Conservation (phyloP, 306 rosid species). For the Dalbergia oliveri region DNA sequence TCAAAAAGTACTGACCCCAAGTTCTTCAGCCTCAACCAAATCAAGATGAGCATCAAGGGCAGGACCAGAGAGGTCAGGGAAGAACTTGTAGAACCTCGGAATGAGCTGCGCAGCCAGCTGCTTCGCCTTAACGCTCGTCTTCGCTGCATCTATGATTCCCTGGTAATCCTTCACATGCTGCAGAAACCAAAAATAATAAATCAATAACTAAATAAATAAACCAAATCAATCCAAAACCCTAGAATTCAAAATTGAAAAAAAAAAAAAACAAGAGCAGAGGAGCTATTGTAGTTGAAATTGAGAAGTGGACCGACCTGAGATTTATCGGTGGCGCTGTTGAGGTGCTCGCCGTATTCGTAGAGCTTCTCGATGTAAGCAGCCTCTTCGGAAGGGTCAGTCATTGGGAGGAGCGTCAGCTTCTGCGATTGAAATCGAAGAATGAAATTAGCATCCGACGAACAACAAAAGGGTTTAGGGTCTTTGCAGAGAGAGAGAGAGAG, state of each 20-base stretch:
- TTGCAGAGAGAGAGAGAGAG: neutral
- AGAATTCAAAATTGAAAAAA: slow-evolving; percentile 7
- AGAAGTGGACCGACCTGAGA: slow-evolving; percentile 65
- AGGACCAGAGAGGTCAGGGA: slow-evolving; percentile 79
- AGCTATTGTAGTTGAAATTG: neutral
- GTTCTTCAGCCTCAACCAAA: slow-evolving; percentile 95
- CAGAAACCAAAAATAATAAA: neutral
- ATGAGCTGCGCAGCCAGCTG: slow-evolving; percentile 96
- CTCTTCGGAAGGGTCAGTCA: slow-evolving; percentile 81
- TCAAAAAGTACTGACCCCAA: slow-evolving; percentile 69
- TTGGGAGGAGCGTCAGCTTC: slow-evolving; percentile 36
- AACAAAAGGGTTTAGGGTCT: neutral
- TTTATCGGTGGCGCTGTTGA: slow-evolving; percentile 87
- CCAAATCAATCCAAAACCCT: slow-evolving; percentile 39
- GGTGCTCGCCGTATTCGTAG: slow-evolving; percentile 91
- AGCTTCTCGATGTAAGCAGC: slow-evolving; percentile 84
- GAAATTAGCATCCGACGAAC: slow-evolving; percentile 49
- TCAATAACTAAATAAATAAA: too few species aligned
- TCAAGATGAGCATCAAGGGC: slow-evolving; percentile 85
- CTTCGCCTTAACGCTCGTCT: slow-evolving; percentile 88
- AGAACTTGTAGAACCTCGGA: slow-evolving; percentile 92
- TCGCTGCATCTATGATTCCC: slow-evolving; percentile 90
- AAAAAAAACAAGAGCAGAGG: neutral
- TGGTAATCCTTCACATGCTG: slow-evolving; percentile 83
- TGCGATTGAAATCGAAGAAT: slow-evolving; percentile 45